A percentile compares a stretch with the other conserved stretches of the same genome.
Conservation (phyloP, 257 asterid genomes). For the Capsicum rhomboideum region DNA sequence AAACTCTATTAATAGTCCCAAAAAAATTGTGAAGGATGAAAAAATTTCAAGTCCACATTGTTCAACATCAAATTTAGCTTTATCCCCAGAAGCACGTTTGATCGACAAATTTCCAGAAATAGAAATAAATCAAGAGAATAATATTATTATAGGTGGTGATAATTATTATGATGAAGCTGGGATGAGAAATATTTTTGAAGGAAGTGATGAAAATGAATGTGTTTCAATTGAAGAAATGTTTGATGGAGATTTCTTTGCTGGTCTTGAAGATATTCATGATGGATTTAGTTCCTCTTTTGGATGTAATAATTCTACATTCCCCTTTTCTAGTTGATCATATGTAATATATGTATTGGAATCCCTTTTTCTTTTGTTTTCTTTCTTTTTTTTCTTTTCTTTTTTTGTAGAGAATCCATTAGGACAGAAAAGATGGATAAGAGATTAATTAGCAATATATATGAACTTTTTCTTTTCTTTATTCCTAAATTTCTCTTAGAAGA, state of each 20-base stretch:
- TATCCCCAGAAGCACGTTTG: neutral
- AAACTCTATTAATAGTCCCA: neutral
- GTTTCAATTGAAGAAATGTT: constrained; percentile 1
- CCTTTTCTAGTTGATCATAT: neutral
- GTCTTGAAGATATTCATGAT: constrained; percentile 6
- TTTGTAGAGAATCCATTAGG: neutral
- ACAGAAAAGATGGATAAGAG: neutral
- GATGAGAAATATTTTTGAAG: neutral
- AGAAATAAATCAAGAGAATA: neutral
- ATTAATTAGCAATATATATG: neutral
- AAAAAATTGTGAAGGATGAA: constrained; percentile 10
- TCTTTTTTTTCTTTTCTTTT: too few relatives aligned
- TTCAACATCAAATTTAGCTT: neutral
- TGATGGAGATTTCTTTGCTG: constrained; percentile 12
- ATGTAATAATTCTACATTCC: neutral
- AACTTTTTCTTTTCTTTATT: neutral
- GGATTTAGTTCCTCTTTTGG: neutral
- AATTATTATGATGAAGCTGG: neutral
- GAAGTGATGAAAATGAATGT: neutral
- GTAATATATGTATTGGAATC: neutral
- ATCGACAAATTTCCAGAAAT: neutral
- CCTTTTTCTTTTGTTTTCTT: too few relatives aligned
- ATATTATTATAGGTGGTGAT: neutral
- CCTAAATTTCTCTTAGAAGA: neutral
- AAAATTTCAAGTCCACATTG: neutral